Conservation (phyloP, 257 asterid species). For the Solanum sejunctum region DNA sequence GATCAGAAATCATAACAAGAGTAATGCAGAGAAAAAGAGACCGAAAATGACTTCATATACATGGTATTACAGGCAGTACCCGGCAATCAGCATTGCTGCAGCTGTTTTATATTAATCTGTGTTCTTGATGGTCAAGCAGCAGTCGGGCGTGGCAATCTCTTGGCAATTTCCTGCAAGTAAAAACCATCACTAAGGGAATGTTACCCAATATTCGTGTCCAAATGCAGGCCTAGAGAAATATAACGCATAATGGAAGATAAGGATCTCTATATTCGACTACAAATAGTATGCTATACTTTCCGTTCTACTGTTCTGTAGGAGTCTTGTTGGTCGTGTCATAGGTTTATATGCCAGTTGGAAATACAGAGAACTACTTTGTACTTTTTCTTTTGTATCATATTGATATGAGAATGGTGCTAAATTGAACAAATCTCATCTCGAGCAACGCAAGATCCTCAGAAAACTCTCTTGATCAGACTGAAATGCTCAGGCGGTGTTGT, state of each 20-base stretch:
- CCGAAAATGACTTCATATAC: conserved; percentile 18
- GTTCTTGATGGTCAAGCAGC: conserved; percentile 21
- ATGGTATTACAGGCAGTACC: conserved; percentile 19
- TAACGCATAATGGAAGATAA: background rate
- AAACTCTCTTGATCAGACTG: background rate
- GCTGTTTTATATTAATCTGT: background rate
- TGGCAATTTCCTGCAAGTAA: conserved; percentile 62
- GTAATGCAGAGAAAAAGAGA: background rate
- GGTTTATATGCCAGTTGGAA: background rate
- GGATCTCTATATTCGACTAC: background rate
- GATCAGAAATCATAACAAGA: background rate
- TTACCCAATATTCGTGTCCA: background rate
- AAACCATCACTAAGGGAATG: background rate
- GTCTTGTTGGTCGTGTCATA: background rate
- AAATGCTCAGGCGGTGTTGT: background rate
- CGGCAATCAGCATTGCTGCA: conserved; percentile 14
- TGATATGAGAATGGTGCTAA: background rate
- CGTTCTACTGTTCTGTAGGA: background rate
- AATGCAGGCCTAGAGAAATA: background rate
- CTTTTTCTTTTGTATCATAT: background rate
- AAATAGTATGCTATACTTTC: background rate
- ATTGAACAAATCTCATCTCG: background rate
- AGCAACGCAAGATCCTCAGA: background rate
- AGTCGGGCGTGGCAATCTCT: conserved; percentile 69
- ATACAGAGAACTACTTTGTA: background rate